Evolutionary conservation across 257 asterid genomes (phyloP).

Genomic region (Solanum chmielewskii): DNA sequence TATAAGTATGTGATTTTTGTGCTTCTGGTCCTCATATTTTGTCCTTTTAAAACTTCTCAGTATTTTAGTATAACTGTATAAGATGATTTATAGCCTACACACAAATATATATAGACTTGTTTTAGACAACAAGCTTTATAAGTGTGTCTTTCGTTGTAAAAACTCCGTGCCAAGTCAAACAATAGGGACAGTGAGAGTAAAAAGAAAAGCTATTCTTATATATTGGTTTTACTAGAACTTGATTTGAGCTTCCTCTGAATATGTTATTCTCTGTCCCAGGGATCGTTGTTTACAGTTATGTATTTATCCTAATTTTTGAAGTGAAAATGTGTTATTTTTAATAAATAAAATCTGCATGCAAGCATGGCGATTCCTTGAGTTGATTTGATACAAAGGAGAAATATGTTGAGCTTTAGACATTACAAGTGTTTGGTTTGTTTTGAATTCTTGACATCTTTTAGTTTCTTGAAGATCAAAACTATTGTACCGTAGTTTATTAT

Average conservation of each 20-base stretch:
- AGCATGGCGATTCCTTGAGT: neutral
- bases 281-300: neutral
- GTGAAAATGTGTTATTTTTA: neutral
- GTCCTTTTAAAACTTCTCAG: neutral
- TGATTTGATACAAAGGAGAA: neutral
- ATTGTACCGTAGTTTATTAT: neutral
- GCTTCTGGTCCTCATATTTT: neutral
- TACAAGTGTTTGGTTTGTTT: neutral
- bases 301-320: neutral
- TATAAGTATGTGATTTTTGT: neutral
- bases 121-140: neutral
- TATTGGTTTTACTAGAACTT: neutral
- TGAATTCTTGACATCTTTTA: neutral
- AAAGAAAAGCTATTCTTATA: neutral
- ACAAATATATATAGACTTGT: neutral
- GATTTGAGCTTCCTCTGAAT: neutral
- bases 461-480: neutral
- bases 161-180: neutral
- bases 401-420: neutral
- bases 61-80: neutral
- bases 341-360: neutral
- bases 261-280: neutral
- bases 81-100: neutral
- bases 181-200: neutral
- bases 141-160: neutral